Percentiles rank a stretch among this genome's conserved stretches.
Conservation (phyloP, 1,284 basidiomycete genomes). For the Ustilago sp. region DNA sequence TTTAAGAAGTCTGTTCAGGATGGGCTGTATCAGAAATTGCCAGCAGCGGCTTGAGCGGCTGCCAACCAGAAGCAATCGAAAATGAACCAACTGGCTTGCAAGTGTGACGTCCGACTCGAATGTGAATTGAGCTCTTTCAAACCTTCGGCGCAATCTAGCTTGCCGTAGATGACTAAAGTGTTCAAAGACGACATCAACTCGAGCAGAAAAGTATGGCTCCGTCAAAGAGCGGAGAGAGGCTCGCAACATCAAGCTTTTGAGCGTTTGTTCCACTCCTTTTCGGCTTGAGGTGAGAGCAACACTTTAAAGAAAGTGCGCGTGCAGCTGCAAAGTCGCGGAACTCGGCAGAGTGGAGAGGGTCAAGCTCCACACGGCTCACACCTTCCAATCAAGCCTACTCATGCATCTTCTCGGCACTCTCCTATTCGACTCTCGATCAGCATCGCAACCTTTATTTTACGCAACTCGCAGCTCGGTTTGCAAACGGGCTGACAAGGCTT, state of each 20-base stretch:
- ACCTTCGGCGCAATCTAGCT: too few species aligned
- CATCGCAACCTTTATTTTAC: not conserved
- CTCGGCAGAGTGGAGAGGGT: not conserved
- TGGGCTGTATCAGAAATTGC: slow-evolving; percentile 9
- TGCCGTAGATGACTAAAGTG: too few species aligned
- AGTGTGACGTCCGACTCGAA: too few species aligned
- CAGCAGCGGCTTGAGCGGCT: not conserved
- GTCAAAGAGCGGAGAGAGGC: not conserved
- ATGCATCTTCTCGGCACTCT: not conserved
- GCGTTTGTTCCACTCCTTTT: not conserved
- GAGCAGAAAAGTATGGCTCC: not conserved
- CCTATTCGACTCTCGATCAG: not conserved
- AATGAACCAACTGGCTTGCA: not conserved
- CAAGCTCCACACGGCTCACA: not conserved
- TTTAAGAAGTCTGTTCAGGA: slow-evolving; percentile 47
- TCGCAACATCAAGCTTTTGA: not conserved
- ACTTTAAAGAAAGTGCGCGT: not conserved
- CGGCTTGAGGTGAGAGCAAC: not conserved
- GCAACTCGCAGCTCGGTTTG: not conserved
- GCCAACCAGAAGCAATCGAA: not conserved
- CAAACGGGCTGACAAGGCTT: not conserved
- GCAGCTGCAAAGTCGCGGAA: not conserved
- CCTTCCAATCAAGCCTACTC: not conserved
- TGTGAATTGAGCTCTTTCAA: too few species aligned
- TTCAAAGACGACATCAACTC: too few species aligned